These are phyloP conservation scores for Limnanthes douglasii DNA, from an alignment of 345 rosid genomes.

Conservation along the genomic window DNA sequence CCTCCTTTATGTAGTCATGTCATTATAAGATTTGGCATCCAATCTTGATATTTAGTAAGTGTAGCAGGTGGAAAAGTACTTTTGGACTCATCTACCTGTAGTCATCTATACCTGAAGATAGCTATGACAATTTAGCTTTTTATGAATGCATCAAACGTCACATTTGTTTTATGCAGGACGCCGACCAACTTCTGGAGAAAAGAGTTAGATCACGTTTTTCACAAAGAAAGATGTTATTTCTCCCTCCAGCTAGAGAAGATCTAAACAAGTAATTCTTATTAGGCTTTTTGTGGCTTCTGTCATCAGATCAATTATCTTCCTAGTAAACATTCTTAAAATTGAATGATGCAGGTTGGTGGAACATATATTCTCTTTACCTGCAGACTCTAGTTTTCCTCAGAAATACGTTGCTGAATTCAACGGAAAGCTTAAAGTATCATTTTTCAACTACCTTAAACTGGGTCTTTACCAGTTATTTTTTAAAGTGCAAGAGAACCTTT, in stretches of 20 bases:
- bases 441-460: neutral
- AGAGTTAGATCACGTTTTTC: slow-evolving; percentile 95
- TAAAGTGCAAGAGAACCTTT: no score
- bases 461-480: no score
- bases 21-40: no score
- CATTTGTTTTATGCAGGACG: slow-evolving; percentile 42
- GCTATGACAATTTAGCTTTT: no score
- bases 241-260: slow-evolving; percentile 64
- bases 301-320: slow-evolving; percentile 2
- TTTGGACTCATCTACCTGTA: no score
- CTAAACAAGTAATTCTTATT: slow-evolving; percentile 32
- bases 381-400: slow-evolving; percentile 44
- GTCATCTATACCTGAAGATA: no score
- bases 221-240: slow-evolving; percentile 68
- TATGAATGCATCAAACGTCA: no score
- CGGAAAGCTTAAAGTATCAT: slow-evolving; percentile 59
- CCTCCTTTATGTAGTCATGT: no score
- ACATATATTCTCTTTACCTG: slow-evolving; percentile 58
- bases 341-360: slow-evolving; percentile 52
- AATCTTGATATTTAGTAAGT: no score
- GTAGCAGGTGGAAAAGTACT: no score
- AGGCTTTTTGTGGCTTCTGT: slow-evolving; percentile 6
- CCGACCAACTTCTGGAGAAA: slow-evolving; percentile 91
- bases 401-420: slow-evolving; percentile 55
- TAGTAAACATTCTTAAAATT: slow-evolving; percentile 4